phyloP scores from a whole-genome alignment of 768 basidiomycete species.

The Austroboletus festivus region DNA sequence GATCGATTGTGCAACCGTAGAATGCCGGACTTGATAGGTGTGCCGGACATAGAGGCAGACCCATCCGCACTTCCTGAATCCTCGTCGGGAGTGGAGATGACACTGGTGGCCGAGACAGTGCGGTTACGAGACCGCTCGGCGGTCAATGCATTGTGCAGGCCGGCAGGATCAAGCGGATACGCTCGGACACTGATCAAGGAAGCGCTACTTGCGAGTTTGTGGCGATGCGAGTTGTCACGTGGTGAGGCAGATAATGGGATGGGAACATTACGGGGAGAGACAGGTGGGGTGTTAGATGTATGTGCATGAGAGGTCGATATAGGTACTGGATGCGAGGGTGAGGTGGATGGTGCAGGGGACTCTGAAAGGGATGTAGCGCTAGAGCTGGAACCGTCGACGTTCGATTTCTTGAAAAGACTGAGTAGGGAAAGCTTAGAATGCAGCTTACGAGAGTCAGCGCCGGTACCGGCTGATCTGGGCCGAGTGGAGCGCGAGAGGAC shows the following conservation, averaged over 20 bases:
- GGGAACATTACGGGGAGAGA: constrained; percentile 28
- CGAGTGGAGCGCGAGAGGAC: constrained; percentile 41
- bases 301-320: constrained; percentile 18
- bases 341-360: constrained; percentile 24
- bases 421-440: constrained; percentile 73
- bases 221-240: constrained; percentile 22
- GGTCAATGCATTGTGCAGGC: constrained; percentile 45
- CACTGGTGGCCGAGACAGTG: constrained; percentile 35
- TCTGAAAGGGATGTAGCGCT: constrained; percentile 35
- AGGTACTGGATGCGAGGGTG: constrained; percentile 27
- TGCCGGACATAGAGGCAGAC: constrained; percentile 20
- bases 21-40: constrained; percentile 36
- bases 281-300: constrained; percentile 18
- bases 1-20: constrained; percentile 41
- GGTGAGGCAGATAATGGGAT: constrained; percentile 30
- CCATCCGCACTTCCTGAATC: constrained; percentile 24
- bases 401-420: constrained; percentile 66
- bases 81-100: constrained; percentile 17
- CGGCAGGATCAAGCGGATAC: constrained; percentile 43
- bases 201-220: constrained; percentile 21
- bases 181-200: constrained; percentile 21
- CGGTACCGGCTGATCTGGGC: constrained; percentile 73
- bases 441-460: constrained; percentile 54
- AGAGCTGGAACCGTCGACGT: constrained; percentile 35
- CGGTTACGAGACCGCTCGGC: constrained; percentile 33